Evolutionary conservation across 1,284 basidiomycete genomes (phyloP).

Genomic region (Violaceomyces palustris): DNA sequence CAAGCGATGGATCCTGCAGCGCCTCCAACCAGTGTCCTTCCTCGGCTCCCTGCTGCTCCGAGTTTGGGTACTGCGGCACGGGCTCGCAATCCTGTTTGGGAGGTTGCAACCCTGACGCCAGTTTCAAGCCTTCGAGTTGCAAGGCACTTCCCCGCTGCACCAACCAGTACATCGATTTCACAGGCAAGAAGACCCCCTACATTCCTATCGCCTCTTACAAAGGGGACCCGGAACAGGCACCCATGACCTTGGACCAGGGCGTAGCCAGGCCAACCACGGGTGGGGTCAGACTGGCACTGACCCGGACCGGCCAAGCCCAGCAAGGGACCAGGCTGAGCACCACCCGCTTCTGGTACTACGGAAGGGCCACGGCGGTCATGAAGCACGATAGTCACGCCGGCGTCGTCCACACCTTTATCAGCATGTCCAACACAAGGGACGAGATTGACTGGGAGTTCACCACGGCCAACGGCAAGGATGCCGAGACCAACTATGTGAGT

Average conservation of each 20-base stretch:
- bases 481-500: constrained; percentile 16
- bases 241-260: constrained; percentile 32
- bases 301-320: constrained; percentile 12
- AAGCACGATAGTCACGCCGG: constrained; percentile 24
- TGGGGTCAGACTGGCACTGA: constrained; percentile 22
- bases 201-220: constrained; percentile 15
- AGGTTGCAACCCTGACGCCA: constrained; percentile 19
- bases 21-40: constrained; percentile 10
- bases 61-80: constrained; percentile 28
- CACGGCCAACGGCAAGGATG: constrained; percentile 7
- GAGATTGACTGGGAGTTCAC: constrained; percentile 39
- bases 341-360: constrained; percentile 34
- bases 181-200: constrained; percentile 23
- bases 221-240: constrained; percentile 23
- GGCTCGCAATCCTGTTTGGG: constrained; percentile 15
- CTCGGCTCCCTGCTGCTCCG: constrained; percentile 17
- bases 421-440: constrained; percentile 20
- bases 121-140: constrained; percentile 23
- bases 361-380: constrained; percentile 22
- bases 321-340: constrained; percentile 14
- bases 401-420: constrained; percentile 35
- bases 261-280: constrained; percentile 5
- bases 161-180: constrained; percentile 18
- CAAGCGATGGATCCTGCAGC: constrained; percentile 6
- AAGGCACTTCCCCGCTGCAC: constrained; percentile 33